Conservation (phyloP, 805 yeast species). For the Pichia pseudocactophila region DNA sequence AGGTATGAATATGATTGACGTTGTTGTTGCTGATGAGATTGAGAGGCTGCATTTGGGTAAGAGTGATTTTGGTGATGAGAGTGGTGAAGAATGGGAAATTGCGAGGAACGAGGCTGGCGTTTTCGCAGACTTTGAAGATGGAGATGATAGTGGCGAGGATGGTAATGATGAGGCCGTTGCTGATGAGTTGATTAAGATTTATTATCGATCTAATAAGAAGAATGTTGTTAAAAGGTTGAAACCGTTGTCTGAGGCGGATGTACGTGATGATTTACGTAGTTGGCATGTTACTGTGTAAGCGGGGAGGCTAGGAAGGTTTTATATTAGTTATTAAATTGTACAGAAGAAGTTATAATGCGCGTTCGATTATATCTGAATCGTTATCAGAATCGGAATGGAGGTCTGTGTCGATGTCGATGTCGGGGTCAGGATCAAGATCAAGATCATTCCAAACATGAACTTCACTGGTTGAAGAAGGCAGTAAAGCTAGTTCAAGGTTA, state of each 20-base stretch:
- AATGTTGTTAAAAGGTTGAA: slow-evolving; percentile 7
- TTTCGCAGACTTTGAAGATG: slow-evolving; percentile 2
- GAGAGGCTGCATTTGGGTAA: slow-evolving; percentile 4
- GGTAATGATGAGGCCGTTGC: slow-evolving; percentile 1
- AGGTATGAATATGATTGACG: slow-evolving; percentile 34
- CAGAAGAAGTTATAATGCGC: slow-evolving; percentile 9
- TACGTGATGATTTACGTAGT: slow-evolving; percentile 32
- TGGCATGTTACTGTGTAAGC: slow-evolving; percentile 25
- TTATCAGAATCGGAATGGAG: slow-evolving; percentile 18
- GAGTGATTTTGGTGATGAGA: no score
- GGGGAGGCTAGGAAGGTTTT: not conserved
- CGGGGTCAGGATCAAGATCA: no score
- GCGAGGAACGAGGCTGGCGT: slow-evolving; percentile 7
- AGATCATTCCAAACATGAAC: no score
- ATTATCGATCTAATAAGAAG: slow-evolving; percentile 3
- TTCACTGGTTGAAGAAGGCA: no score
- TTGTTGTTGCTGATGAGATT: slow-evolving; percentile 19
- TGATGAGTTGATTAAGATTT: not conserved
- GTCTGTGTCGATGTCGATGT: not conserved
- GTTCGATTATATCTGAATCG: slow-evolving; percentile 24
- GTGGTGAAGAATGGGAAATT: not conserved
- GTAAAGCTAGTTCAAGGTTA: no score
- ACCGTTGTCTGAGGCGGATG: slow-evolving; percentile 25
- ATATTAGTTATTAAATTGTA: not conserved
- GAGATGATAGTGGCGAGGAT: not conserved